Evolutionary conservation across 805 yeast genomes (phyloP), one percentile per base, ranked within the genome.

Genomic region (Ascoidea tarda): DNA sequence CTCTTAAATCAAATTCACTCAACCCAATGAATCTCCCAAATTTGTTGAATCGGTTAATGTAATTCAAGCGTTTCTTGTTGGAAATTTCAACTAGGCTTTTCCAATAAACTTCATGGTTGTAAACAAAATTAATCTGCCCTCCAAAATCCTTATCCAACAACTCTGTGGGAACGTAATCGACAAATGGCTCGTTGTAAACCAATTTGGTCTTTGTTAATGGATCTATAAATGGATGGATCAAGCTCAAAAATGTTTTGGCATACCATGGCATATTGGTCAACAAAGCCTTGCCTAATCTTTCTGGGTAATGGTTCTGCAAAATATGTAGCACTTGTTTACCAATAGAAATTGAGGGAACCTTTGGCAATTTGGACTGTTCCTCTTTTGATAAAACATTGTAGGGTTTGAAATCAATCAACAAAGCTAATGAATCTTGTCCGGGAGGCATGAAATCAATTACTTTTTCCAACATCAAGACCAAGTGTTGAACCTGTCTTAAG

Each of bases 251-350:
- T 6, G 96, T 82, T 87, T 96, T 86, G 5, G 90, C 98, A 52
- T 90, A 69, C 78, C 93, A 86, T 12, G 98, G 98, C 58, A 93
- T 89, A 67, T 93, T 91, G 50, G 95, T 87, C 52, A 93, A 73
- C 49, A 90, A 73, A 0, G 97, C 97, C 63, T 83, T 84, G 46
- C 99, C 99, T 55, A 93, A 74, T 61, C 99, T 78, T 66, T 93
- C 99, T 4, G 99, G 99, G 66, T 93, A 93, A 67, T 93, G 99
- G 10, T 95, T 89, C 69, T 93, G 99, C 60, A 93, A 72, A 64
- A 93, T 93, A 66, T 85, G 87, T 59, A 93, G 74, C 38, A 91
- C 98, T 68, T 89, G 96, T 64, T 90, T 83, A 44, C 96, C 97
- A 16, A 81, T 85, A 51, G 84, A 76, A 47, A 91, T 73, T 1